phyloP scores from a whole-genome alignment of 495 filamentous ascomycete species.

The Hyaloscypha finlandica region DNA sequence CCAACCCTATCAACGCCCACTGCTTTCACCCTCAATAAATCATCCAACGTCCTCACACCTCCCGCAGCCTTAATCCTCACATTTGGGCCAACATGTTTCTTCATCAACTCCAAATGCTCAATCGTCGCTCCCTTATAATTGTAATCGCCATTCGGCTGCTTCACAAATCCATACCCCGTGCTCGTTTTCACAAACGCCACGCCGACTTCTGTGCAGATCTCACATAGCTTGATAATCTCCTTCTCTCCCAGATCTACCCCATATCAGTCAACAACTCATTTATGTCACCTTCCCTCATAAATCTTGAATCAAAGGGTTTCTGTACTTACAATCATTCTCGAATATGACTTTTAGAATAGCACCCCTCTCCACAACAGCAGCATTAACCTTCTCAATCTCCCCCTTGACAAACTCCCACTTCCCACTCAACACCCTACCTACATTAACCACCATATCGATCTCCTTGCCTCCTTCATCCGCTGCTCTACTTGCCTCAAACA shows the following conservation, averaged over 20 bases:
- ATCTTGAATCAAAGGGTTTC: slow-evolving; percentile 3
- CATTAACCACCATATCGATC: slow-evolving; percentile 62
- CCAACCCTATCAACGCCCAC: slow-evolving; percentile 51
- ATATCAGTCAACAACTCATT: not conserved
- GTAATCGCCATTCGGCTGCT: slow-evolving; percentile 50
- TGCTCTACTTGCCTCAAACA: slow-evolving; percentile 51
- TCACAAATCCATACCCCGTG: slow-evolving; percentile 59
- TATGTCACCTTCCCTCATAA: not conserved
- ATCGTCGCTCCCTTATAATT: slow-evolving; percentile 53
- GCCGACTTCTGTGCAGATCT: slow-evolving; percentile 47
- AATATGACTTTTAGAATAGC: slow-evolving; percentile 61
- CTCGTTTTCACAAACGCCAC: slow-evolving; percentile 62
- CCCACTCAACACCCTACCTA: slow-evolving; percentile 49
- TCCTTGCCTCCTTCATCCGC: slow-evolving; percentile 49
- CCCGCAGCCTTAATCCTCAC: slow-evolving; percentile 53
- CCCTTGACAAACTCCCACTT: slow-evolving; percentile 56
- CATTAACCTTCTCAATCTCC: slow-evolving; percentile 53
- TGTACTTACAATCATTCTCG: slow-evolving; percentile 49
- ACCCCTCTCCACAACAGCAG: slow-evolving; percentile 40
- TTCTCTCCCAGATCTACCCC: slow-evolving; percentile 39
- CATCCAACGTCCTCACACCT: slow-evolving; percentile 51
- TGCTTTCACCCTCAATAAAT: slow-evolving; percentile 41
- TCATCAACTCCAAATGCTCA: slow-evolving; percentile 54
- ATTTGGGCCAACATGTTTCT: slow-evolving; percentile 37
- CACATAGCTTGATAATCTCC: slow-evolving; percentile 50